Conservation (phyloP, 306 rosid species). For the Cyclanthera cordifolia region DNA sequence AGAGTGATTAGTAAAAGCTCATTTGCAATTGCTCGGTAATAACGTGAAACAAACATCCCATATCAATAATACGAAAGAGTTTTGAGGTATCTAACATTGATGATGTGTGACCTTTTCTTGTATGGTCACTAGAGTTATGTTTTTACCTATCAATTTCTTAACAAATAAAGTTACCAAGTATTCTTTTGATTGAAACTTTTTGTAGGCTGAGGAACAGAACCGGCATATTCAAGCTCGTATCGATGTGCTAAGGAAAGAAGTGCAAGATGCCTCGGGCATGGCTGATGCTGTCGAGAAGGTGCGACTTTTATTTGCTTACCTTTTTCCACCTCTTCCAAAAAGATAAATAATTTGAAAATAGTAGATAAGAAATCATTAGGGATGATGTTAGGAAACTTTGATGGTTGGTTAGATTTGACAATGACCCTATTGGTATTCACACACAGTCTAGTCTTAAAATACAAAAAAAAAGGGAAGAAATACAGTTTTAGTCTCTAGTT, state of each 20-base stretch:
- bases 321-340: constrained; percentile 10
- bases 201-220: constrained; percentile 55
- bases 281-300: constrained; percentile 34
- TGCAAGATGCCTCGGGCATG: constrained; percentile 20
- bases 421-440: neutral
- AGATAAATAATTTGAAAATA: constrained; percentile 12
- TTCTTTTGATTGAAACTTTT: neutral
- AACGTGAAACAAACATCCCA: too few relatives aligned
- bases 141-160: neutral
- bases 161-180: neutral
- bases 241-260: constrained; percentile 36
- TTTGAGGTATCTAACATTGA: too few relatives aligned
- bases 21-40: too few relatives aligned
- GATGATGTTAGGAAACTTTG: neutral
- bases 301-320: constrained; percentile 9
- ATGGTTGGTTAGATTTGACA: neutral
- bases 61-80: too few relatives aligned
- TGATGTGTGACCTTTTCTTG: neutral
- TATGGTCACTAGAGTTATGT: neutral
- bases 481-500: too few relatives aligned
- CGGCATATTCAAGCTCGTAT: constrained; percentile 24
- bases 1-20: too few relatives aligned
- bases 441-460: neutral
- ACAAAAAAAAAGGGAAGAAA: neutral
- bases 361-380: neutral